A percentile compares a stretch with the other conserved stretches of the same genome.
These are phyloP conservation scores for Chlamydomonas sp. DNA, from an alignment of 139 green algal species.

Conservation along the genomic window DNA sequence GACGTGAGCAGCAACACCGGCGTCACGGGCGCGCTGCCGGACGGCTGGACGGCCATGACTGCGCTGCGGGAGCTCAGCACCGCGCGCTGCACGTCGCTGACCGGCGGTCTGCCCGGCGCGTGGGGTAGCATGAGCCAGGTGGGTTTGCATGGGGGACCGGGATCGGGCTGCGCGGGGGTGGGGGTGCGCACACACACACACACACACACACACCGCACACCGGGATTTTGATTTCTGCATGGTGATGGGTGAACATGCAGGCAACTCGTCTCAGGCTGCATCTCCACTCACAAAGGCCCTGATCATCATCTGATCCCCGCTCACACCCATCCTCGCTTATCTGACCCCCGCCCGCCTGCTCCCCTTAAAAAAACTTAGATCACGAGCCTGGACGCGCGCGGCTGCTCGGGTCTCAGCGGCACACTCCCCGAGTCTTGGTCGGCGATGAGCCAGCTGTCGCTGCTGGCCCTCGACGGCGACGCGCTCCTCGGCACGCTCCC, in stretches of 20 bases:
- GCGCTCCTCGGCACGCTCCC: not conserved
- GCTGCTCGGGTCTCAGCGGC: not conserved
- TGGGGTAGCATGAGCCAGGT: not conserved
- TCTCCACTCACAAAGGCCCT: too few relatives aligned
- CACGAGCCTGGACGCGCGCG: not conserved
- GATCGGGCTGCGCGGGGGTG: too few relatives aligned
- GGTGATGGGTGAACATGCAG: too few relatives aligned
- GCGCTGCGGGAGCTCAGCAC: not conserved
- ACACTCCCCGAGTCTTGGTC: constrained; percentile 9
- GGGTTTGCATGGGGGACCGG: too few relatives aligned
- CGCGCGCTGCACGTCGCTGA: not conserved
- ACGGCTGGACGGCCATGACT: not conserved
- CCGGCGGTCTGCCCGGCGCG: constrained; percentile 1
- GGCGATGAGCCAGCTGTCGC: not conserved
- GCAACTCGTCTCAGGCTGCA: too few relatives aligned
- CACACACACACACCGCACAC: too few relatives aligned
- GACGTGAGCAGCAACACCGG: constrained; percentile 3
- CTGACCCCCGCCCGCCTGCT: too few relatives aligned
- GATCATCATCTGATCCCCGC: too few relatives aligned
- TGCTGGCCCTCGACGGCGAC: constrained; percentile 2
- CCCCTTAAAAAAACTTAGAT: too few relatives aligned
- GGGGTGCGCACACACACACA: too few relatives aligned
- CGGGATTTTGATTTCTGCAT: too few relatives aligned
- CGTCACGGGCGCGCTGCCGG: not conserved
- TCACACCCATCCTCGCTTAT: too few relatives aligned